Base-by-base conservation (phyloP, 495 filamentous ascomycete species). In the Clavariopsis aquatica region DNA sequence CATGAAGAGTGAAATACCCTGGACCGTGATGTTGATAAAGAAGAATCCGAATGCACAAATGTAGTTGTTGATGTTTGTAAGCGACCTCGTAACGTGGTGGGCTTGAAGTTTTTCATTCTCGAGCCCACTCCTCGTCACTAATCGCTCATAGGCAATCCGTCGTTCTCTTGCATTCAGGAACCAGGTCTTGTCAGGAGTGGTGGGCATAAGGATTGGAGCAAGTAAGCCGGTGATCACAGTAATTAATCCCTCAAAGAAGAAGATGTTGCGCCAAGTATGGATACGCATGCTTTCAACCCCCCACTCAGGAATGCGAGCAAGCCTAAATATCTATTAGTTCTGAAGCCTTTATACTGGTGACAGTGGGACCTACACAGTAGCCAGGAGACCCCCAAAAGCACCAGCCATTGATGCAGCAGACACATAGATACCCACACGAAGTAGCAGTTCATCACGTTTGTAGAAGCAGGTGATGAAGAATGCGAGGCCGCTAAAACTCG, bases 381-480 rank as follows among this genome's bases (percentile, higher is more conserved):
- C 92, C 9, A 96, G 77, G 17, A 96, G 78, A 12, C 92, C 91
- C 41, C 92, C 92, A 66, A 96, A 96, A 5, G 92, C 92, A 23
- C 91, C 91, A 7, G 92, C 91, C 26, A 96, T 75, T 1, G 63
- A 66, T 17, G 60, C 60, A 20, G 62, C 62, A 17, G 67, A 70
- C 20, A 70, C 67, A 34, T 66, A 70, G 27, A 70, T 70, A 31
- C 67, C 67, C n/a, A 70, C 59, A 38, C 67, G 67, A 27, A 70
- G 49, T 12, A 56, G 26, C 5, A 70, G 59, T 41, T 70, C 67
- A 26, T 70, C 20, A 24, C 67, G 67, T 34, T 64, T 63, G 58
- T 70, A 70, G 45, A 70, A 70, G 54, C 62, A 70, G 29, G 59
- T 70, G 28, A 70, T 62, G 63, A 66, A 70, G 57, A 70, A 70